A percentile compares a stretch with the other conserved stretches of the same genome.
Evolutionary conservation across 352 stramenopile genomes (phyloP).

Genomic region (Phytophthora cactorum): DNA sequence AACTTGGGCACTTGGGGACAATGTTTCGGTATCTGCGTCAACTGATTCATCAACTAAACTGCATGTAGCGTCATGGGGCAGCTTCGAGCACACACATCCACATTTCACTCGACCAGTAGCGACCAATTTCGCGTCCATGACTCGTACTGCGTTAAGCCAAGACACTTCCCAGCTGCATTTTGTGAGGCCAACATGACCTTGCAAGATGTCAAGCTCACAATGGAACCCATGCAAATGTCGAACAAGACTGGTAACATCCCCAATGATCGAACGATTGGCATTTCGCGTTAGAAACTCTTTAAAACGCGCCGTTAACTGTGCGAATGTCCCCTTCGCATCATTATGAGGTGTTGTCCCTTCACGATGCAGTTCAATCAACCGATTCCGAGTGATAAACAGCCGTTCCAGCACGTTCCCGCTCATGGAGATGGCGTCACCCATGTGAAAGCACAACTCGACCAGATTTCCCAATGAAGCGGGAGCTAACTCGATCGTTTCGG

Average conservation of each 20-base stretch:
- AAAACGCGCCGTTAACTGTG: conserved; percentile 3
- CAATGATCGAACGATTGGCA: neutral
- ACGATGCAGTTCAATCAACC: neutral
- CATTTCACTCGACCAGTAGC: neutral
- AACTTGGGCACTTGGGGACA: neutral
- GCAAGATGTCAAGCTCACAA: neutral
- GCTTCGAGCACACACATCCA: neutral
- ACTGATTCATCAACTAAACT: neutral
- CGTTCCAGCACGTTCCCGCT: conserved; percentile 2
- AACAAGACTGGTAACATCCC: neutral
- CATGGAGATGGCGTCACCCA: neutral
- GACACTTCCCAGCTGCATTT: neutral
- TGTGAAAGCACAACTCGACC: conserved; percentile 6
- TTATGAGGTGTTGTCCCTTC: neutral
- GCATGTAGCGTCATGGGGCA: neutral
- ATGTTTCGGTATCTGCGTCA: neutral
- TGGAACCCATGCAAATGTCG: neutral
- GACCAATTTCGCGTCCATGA: neutral
- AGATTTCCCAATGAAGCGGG: neutral
- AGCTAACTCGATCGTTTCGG: neutral
- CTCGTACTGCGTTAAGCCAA: neutral
- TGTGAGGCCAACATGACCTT: neutral
- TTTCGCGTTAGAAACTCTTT: neutral
- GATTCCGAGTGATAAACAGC: conserved; percentile 9
- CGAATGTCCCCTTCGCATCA: neutral